A percentile compares a stretch with the other conserved stretches of the same genome.
phyloP scores from a whole-genome alignment of 805 yeast genomes.

The Clavispora asparagi region DNA sequence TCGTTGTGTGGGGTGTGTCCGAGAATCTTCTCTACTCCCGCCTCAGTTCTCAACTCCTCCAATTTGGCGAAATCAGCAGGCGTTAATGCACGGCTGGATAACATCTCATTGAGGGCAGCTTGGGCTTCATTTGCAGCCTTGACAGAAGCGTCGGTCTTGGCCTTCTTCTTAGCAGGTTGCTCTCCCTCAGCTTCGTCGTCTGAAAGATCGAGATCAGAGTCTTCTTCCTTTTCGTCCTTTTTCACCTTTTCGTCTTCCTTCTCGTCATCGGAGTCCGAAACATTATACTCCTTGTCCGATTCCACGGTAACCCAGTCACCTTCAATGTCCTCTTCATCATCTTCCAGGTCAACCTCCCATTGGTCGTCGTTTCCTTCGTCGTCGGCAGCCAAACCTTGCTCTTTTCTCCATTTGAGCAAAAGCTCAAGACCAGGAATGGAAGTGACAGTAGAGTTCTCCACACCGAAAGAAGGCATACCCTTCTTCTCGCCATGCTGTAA shows the following conservation, averaged over 20 bases:
- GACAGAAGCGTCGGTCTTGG: slow-evolving; percentile 25
- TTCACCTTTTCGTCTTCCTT: slow-evolving; percentile 12
- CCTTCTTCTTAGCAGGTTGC: slow-evolving; percentile 29
- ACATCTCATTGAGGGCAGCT: slow-evolving; percentile 45
- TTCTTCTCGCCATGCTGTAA: slow-evolving; percentile 54
- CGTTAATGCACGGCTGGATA: slow-evolving; percentile 75
- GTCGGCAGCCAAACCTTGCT: slow-evolving; percentile 46
- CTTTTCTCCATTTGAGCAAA: slow-evolving; percentile 77
- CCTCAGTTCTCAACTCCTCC: slow-evolving; percentile 78
- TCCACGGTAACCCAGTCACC: slow-evolving; percentile 93
- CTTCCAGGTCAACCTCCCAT: slow-evolving; percentile 57
- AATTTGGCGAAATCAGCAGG: slow-evolving; percentile 98
- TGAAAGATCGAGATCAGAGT: slow-evolving; percentile 17
- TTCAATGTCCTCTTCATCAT: slow-evolving; percentile 53
- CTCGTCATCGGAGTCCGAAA: slow-evolving; percentile 47
- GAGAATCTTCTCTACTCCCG: slow-evolving; percentile 78
- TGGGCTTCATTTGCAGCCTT: slow-evolving; percentile 12
- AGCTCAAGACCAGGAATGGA: slow-evolving; percentile 90
- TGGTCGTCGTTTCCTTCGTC: slow-evolving; percentile 49
- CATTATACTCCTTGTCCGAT: slow-evolving; percentile 68
- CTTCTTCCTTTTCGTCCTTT: slow-evolving; percentile 45
- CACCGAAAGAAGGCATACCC: slow-evolving; percentile 61
- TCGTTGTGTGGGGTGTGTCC: slow-evolving; percentile 61
- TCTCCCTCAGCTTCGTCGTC: slow-evolving; percentile 29
- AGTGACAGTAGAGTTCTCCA: slow-evolving; percentile 55